Conservation (phyloP, 768 basidiomycete genomes). For the Hypsizygus marmoreus region DNA sequence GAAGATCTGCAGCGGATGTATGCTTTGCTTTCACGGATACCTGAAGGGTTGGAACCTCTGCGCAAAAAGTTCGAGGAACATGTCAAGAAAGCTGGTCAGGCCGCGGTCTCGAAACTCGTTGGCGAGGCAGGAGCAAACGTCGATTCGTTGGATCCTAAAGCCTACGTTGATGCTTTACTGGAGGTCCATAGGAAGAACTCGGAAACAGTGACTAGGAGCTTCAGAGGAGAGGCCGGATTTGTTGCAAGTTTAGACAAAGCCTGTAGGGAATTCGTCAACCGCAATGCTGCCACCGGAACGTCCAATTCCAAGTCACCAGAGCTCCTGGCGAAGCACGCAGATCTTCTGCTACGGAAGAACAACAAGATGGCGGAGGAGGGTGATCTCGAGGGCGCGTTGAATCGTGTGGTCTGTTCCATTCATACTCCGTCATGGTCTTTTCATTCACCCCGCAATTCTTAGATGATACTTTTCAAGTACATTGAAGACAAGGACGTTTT, state of each 20-base stretch:
- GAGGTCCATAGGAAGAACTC: constrained; percentile 92
- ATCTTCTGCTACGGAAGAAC: constrained; percentile 87
- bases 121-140: constrained; percentile 54
- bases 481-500: constrained; percentile 99
- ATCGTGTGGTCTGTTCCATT: constrained; percentile 71
- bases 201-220: constrained; percentile 85
- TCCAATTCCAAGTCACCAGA: constrained; percentile 90
- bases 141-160: constrained; percentile 83
- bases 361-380: constrained; percentile 95
- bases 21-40: constrained; percentile 85
- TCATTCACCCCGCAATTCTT: constrained; percentile 27
- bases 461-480: constrained; percentile 99
- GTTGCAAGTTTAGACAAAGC: constrained; percentile 93
- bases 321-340: constrained; percentile 88
- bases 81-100: constrained; percentile 87
- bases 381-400: constrained; percentile 86
- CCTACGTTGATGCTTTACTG: constrained; percentile 90
- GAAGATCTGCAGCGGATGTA: constrained; percentile 97
- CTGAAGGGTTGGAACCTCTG: constrained; percentile 87
- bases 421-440: constrained; percentile 26
- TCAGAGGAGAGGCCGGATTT: constrained; percentile 91
- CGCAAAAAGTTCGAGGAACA: constrained; percentile 93
- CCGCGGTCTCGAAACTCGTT: constrained; percentile 76
- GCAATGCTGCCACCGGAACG: constrained; percentile 86
- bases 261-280: constrained; percentile 93